These are phyloP conservation scores for Chaetomium tenue DNA, from an alignment of 495 filamentous ascomycete genomes.

Conservation along the genomic window DNA sequence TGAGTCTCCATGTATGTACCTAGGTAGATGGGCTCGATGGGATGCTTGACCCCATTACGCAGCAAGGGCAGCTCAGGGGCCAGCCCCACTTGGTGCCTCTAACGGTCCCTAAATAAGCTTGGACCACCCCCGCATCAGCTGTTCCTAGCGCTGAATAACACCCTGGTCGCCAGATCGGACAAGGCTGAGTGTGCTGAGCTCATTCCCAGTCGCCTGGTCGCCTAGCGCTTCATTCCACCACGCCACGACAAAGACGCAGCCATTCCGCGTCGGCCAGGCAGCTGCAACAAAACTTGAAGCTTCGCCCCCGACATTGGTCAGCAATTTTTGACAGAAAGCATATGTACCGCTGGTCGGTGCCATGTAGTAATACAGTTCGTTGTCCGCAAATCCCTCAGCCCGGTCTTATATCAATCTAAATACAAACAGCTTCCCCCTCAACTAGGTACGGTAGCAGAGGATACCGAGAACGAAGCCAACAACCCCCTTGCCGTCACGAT, in stretches of 20 bases:
- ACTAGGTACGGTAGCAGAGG: background rate
- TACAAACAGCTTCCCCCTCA: background rate
- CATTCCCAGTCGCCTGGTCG: background rate
- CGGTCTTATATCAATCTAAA: background rate
- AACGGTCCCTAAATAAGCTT: slow-evolving; percentile 9
- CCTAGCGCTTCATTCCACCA: slow-evolving; percentile 6
- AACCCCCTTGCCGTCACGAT: background rate
- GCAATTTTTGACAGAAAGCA: background rate
- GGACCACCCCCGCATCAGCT: slow-evolving; percentile 21
- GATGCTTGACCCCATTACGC: no score
- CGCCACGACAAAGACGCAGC: background rate
- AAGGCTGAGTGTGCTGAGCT: slow-evolving; percentile 11
- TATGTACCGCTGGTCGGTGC: background rate
- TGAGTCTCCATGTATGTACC: no score
- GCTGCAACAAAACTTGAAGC: slow-evolving; percentile 4
- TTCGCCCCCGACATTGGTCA: slow-evolving; percentile 15
- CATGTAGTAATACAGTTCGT: background rate
- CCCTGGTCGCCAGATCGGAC: slow-evolving; percentile 1
- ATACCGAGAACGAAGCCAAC: background rate
- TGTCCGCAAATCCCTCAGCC: background rate
- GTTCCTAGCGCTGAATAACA: slow-evolving; percentile 4
- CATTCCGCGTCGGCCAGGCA: slow-evolving; percentile 20
- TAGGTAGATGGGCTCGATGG: no score
- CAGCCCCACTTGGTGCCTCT: background rate
- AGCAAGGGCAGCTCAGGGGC: background rate